Evolutionary conservation across 352 stramenopile species (phyloP).

Genomic region (Globisporangium acanthophoron): DNA sequence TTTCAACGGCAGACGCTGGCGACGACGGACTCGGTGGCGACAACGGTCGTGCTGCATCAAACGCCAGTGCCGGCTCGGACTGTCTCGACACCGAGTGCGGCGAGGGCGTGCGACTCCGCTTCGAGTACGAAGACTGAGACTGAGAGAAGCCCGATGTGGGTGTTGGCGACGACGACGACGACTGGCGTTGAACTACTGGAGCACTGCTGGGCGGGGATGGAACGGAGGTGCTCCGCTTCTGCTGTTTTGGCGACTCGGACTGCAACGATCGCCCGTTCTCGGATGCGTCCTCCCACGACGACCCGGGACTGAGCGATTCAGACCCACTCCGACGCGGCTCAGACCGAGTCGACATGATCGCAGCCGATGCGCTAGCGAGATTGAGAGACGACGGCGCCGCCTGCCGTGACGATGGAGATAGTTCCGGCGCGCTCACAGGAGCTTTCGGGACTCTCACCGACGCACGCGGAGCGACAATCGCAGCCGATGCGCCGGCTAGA

Average conservation of each 20-base stretch:
- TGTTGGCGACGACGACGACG: neutral
- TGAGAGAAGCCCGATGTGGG: conserved; percentile 1
- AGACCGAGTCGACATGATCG: conserved; percentile 11
- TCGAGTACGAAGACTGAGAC: neutral
- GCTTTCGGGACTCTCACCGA: neutral
- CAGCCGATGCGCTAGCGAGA: conserved; percentile 6
- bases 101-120: neutral
- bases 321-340: conserved; percentile 2
- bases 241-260: neutral
- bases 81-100: neutral
- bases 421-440: neutral
- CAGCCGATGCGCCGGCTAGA: neutral
- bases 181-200: neutral
- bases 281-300: neutral
- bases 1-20: neutral
- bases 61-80: neutral
- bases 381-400: conserved; percentile 7
- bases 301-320: neutral
- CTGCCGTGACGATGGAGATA: neutral
- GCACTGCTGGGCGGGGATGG: neutral
- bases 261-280: neutral
- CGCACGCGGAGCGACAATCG: neutral
- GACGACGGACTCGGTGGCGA: conserved; percentile 1
- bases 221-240: neutral
- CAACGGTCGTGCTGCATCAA: neutral